A percentile compares a stretch with the other conserved stretches of the same genome.
Conservation (phyloP, 78 protist species). For the Emiliania huxleyi region DNA sequence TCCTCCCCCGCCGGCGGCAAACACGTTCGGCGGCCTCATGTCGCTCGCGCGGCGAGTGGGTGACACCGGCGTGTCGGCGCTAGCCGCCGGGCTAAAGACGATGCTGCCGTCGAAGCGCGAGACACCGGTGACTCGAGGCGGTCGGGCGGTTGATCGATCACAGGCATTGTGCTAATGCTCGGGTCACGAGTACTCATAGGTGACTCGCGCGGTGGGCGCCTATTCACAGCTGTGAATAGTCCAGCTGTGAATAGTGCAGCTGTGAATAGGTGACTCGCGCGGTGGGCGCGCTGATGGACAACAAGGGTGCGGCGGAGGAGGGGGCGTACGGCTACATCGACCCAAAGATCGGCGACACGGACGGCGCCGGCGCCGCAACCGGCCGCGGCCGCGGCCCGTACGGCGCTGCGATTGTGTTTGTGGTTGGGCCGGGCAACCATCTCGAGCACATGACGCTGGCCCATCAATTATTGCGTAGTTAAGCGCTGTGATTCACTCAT, state of each 20-base stretch:
- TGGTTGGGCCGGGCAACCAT: slow-evolving; percentile 92
- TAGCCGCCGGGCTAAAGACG: not conserved
- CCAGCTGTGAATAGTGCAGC: too few relatives aligned
- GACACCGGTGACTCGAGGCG: not conserved
- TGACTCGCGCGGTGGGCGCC: too few relatives aligned
- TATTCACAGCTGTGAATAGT: too few relatives aligned
- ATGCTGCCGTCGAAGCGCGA: not conserved
- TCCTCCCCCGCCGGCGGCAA: not conserved
- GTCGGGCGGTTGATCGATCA: not conserved
- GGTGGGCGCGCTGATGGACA: slow-evolving; percentile 69
- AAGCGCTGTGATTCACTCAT: too few relatives aligned
- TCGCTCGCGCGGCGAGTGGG: not conserved
- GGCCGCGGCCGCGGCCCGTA: not conserved
- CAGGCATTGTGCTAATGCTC: not conserved
- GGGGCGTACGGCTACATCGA: slow-evolving; percentile 65
- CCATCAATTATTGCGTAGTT: too few relatives aligned
- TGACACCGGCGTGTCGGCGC: not conserved
- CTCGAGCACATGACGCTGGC: slow-evolving; percentile 84
- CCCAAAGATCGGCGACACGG: slow-evolving; percentile 64
- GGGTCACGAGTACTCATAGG: too few relatives aligned
- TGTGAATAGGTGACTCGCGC: too few relatives aligned
- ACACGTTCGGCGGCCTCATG: not conserved
- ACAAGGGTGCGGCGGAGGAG: slow-evolving; percentile 43
- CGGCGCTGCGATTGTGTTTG: slow-evolving; percentile 77
- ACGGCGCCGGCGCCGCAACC: not conserved